Percentiles rank a stretch among this genome's conserved stretches.
Conservation (phyloP, 208 protist genomes). For the Trypanosomatidae sp. region DNA sequence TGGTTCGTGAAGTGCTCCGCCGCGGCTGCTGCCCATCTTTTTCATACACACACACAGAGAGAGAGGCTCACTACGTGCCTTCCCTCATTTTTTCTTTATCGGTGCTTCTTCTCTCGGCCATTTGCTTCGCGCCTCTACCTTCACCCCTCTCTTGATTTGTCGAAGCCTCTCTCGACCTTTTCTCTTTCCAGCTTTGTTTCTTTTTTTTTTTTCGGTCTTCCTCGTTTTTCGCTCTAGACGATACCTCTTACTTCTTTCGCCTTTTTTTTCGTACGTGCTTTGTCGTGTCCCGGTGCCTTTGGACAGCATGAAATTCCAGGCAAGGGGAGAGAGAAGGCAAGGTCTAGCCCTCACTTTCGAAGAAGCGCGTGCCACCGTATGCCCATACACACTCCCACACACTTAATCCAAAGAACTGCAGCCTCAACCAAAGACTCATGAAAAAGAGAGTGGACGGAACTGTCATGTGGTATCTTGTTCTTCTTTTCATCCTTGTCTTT, state of each 20-base stretch:
- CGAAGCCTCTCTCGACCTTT: constrained; percentile 4
- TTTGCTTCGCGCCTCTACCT: constrained; percentile 7
- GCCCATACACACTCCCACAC: too few relatives aligned
- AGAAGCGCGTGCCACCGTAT: neutral
- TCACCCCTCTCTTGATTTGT: neutral
- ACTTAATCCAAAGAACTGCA: neutral
- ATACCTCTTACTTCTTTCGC: neutral
- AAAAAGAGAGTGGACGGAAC: neutral
- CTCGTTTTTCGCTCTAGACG: neutral
- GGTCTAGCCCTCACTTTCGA: neutral
- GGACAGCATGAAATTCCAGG: neutral
- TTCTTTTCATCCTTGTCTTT: neutral
- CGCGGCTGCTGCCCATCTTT: neutral
- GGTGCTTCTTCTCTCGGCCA: neutral
- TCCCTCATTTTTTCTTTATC: neutral
- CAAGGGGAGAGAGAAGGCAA: neutral
- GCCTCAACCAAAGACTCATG: neutral
- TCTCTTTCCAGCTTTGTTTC: neutral
- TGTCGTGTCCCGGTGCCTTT: neutral
- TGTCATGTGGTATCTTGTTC: neutral
- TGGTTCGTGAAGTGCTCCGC: neutral
- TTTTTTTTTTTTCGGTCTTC: neutral
- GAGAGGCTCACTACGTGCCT: neutral
- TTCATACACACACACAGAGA: neutral
- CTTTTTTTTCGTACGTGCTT: neutral